phyloP scores from a whole-genome alignment of 352 stramenopile species.

The Phytophthora cactorum region DNA sequence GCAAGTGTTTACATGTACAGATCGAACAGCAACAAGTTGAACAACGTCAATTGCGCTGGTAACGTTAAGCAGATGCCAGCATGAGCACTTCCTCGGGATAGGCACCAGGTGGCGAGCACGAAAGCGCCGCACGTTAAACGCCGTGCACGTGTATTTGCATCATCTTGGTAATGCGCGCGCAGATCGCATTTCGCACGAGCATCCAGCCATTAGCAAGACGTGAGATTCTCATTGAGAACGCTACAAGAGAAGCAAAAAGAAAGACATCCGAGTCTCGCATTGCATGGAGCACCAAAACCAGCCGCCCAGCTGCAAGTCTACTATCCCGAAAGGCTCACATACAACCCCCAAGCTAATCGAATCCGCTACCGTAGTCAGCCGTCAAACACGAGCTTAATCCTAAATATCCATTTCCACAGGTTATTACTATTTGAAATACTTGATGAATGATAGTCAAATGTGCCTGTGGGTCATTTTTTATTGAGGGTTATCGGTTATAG shows the following conservation, averaged over 20 bases:
- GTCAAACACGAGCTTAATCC: not conserved
- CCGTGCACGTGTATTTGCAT: constrained; percentile 3
- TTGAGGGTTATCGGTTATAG: not conserved
- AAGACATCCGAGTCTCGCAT: not conserved
- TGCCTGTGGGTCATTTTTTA: not conserved
- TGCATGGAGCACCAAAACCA: not conserved
- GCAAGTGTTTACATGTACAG: no score
- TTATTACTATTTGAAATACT: not conserved
- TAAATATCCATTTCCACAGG: not conserved
- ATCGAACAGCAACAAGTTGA: no score
- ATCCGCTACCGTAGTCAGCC: not conserved
- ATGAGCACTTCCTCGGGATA: constrained; percentile 22
- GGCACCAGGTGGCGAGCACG: constrained; percentile 8
- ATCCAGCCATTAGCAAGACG: not conserved
- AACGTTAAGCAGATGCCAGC: constrained; percentile 14
- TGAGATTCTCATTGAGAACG: no score
- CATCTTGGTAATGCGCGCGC: constrained; percentile 11
- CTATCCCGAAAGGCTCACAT: constrained; percentile 14
- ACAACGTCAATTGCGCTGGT: constrained; percentile 2
- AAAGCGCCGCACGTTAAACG: constrained; percentile 13
- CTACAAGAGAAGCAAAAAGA: no score
- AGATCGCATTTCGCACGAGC: constrained; percentile 2
- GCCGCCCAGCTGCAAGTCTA: constrained; percentile 18
- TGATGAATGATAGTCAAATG: no score
- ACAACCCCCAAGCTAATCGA: constrained; percentile 19